Percentiles rank a stretch among this genome's conserved stretches.
Evolutionary conservation across 2,329 filamentous ascomycete genomes (phyloP).

Genomic region (Neospermospora avenae): DNA sequence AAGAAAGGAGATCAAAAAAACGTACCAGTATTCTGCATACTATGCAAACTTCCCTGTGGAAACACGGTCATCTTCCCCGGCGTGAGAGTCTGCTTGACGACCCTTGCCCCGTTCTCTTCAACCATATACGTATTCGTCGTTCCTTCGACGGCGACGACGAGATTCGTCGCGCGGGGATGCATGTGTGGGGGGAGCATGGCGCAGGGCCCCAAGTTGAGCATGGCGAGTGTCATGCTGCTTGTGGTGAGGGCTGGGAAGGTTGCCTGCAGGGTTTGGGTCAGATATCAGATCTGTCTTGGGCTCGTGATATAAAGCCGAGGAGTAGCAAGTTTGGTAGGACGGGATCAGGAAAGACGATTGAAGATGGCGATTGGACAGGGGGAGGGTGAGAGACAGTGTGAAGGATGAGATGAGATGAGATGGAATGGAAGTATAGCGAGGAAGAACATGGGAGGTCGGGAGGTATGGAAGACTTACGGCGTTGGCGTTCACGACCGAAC

Average conservation of each 20-base stretch:
- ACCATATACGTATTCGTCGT: neutral
- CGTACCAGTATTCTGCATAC: neutral
- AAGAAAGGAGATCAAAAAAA: neutral
- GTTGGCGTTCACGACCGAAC: conserved; percentile 50
- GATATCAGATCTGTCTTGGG: neutral
- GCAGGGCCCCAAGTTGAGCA: neutral
- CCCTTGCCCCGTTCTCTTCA: neutral
- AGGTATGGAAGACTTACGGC: conserved; percentile 40
- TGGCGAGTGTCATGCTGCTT: neutral
- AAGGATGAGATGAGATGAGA: no score
- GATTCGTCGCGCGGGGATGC: neutral
- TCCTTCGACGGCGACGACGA: neutral
- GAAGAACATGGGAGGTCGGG: no score
- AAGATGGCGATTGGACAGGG: no score
- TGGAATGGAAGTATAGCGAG: no score
- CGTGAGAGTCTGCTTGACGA: neutral
- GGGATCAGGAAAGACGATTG: no score
- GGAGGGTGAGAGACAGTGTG: no score
- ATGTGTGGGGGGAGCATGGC: neutral
- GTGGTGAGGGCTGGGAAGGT: neutral
- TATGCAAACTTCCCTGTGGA: neutral
- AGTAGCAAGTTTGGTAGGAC: no score
- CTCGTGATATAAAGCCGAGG: no score
- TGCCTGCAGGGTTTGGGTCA: no score
- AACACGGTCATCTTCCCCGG: neutral